A percentile compares a stretch with the other conserved stretches of the same genome.
These are phyloP conservation scores for Lactuca sativa DNA, from an alignment of 129 eudicot species.

Conservation along the genomic window DNA sequence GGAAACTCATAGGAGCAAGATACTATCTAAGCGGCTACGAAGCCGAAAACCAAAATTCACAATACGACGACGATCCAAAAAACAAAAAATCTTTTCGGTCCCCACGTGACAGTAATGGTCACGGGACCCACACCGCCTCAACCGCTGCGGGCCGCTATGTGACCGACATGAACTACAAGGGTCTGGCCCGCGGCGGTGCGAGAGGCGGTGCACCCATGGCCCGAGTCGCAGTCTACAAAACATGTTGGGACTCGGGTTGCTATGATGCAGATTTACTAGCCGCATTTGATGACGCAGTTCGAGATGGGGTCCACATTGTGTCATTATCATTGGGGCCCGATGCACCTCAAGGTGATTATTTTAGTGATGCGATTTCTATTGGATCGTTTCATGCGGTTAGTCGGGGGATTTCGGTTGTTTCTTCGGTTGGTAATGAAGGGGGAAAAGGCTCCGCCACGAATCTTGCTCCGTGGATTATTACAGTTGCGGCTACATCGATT, in stretches of 20 bases:
- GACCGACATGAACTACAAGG: constrained; percentile 59
- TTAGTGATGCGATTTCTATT: constrained; percentile 73
- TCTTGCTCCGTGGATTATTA: constrained; percentile 87
- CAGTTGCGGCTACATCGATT: constrained; percentile 83
- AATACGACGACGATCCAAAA: constrained; percentile 37
- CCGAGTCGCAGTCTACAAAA: constrained; percentile 83
- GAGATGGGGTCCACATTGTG: constrained; percentile 77
- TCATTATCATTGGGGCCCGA: constrained; percentile 77
- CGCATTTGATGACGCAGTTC: constrained; percentile 84
- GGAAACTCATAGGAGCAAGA: constrained; percentile 88
- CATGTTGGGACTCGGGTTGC: constrained; percentile 86
- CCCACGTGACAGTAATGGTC: constrained; percentile 74
- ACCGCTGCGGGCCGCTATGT: constrained; percentile 83
- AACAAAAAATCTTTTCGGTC: constrained; percentile 52
- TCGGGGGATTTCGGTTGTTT: constrained; percentile 74
- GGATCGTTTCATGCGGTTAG: constrained; percentile 88
- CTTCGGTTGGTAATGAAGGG: constrained; percentile 85
- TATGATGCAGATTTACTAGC: constrained; percentile 82
- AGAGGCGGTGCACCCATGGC: constrained; percentile 93
- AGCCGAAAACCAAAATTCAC: constrained; percentile 39
- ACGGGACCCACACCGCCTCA: constrained; percentile 89
- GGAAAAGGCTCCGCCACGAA: constrained; percentile 64
- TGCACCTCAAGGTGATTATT: constrained; percentile 81
- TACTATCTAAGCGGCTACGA: constrained; percentile 68
- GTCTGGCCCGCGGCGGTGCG: constrained; percentile 74